Evolutionary conservation across 192 early-diverging fungal genomes (phyloP), one percentile per base, ranked within the genome.

Genomic region (Gaertneriomyces sp.): DNA sequence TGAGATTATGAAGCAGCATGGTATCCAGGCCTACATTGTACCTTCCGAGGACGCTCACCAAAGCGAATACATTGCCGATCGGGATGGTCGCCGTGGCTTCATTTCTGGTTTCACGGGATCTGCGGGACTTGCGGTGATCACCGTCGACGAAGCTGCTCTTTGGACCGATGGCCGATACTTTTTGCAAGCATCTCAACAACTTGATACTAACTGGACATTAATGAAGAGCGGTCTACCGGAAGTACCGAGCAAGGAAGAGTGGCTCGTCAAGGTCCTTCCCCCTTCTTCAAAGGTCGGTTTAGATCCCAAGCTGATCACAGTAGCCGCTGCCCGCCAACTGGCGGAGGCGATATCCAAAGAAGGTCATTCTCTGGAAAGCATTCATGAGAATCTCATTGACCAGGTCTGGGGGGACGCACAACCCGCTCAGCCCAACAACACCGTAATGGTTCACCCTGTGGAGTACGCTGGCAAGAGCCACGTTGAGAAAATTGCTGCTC

Each of bases 131-230:
- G 96, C 94, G 6, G 85, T 98, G 45, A 86, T 98, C 14, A 89
- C 92, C 4, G 50, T 74, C 40, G 83, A 89, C 43, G 70, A 83
- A 55, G 94, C 94, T 54, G 87, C 90, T 38, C 82, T 98, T 53
- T 98, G 95, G 72, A 98, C 96, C 6, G 96, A 98, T 73, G 96
- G 96, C 5, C 86, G 96, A 53, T 98, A 98, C 87, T 97, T 93
- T 78, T 76, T 98, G 64, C 96, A 98, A 72, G 96, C 94, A 11
- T 85, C 88, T 4, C 78, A 91, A 73, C 92, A 98, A 76, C 80
- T 98, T 65, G 94, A 95, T 74, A 55, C 49, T 58, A 93, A 94
- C 77, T 98, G 96, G 96, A 89, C 82, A 47, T 76, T 98, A 76
- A 93, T 93, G 89, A 98, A 98, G 80, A 76, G 79, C 63, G 96